Evolutionary conservation across 1,284 basidiomycete species (phyloP), one percentile per base, ranked within the genome.

Genomic region (Malassezia obtusa): DNA sequence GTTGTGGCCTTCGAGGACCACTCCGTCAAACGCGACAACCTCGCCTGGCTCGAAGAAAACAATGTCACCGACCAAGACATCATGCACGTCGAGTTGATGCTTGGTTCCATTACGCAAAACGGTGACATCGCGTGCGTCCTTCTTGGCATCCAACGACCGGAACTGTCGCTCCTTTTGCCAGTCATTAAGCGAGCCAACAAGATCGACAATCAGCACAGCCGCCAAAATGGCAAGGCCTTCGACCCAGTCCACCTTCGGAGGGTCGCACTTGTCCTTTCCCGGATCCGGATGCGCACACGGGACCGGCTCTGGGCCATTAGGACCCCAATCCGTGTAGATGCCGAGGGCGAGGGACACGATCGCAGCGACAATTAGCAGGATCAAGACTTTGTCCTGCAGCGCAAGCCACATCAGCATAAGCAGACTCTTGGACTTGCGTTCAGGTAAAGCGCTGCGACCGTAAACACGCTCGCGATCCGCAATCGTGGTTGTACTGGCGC

Each of bases 101-200:
- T 94, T 89, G 30, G 78, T 76, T 25, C 90, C 90, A 60, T 82
- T 80, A 11, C 94, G 86, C 54, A 95, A 84, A 49, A 89, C 86
- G 76, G 94, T 95, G 68, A 96, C 84, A 10, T 82, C 82, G 43
- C 92, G 86, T 66, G 94, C 89, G 54, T 96, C 94, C 76, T 94
- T 94, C 77, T 94, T 87, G 62, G 87, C 87, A 71, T 95, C 95
- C 49, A 98, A 81, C 33, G 79, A 79, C 67, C 86, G 84, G 78
- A 98, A 96, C 76, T 98, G 92, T 7, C 83, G 83, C 74, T 98
- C 92, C 77, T 98, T 96, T 75, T 96, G 90, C 84, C 87, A 98
- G 73, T 91, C 89, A 68, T 89, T 91, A 33, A 91, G 59, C 22
- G 87, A 87, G 33, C 88, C 89, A 46, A 91, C 87, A 41, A 63